phyloP scores from a whole-genome alignment of 2,329 filamentous ascomycete species.

The Triangularia verruculosa region DNA sequence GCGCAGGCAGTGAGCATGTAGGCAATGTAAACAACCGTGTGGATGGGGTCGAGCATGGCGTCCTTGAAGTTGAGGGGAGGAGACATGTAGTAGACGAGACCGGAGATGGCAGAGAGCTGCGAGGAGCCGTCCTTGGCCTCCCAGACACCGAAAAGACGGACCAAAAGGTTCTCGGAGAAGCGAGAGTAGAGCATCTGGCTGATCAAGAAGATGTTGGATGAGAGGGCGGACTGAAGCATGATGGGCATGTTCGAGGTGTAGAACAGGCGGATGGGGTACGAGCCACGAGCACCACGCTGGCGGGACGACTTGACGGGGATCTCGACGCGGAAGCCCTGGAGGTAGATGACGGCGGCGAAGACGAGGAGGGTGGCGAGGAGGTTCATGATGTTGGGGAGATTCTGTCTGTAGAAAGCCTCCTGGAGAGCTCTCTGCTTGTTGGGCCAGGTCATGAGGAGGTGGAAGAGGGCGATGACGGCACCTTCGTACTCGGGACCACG shows the following conservation, averaged over 20 bases:
- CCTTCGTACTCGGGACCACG: slow-evolving; percentile 99
- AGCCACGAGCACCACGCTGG: slow-evolving; percentile 97
- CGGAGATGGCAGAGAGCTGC: slow-evolving; percentile 89
- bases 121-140: slow-evolving; percentile 94
- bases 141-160: slow-evolving; percentile 97
- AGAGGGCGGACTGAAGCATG: slow-evolving; percentile 98
- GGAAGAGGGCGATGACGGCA: slow-evolving; percentile 95
- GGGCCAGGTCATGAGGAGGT: slow-evolving; percentile 96
- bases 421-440: slow-evolving; percentile 98
- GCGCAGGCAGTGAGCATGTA: slow-evolving; percentile 96
- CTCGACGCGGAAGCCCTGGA: slow-evolving; percentile 98
- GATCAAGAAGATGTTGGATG: slow-evolving; percentile 98
- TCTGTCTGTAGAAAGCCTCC: slow-evolving; percentile 99
- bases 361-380: slow-evolving; percentile 87
- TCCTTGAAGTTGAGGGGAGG: slow-evolving; percentile 97
- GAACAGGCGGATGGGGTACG: slow-evolving; percentile 97
- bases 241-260: slow-evolving; percentile 99
- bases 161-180: slow-evolving; percentile 97
- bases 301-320: slow-evolving; percentile 99
- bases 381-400: slow-evolving; percentile 99
- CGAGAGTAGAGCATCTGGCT: slow-evolving; percentile 99
- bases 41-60: slow-evolving; percentile 92
- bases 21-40: slow-evolving; percentile 89
- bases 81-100: slow-evolving; percentile 99
- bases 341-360: slow-evolving; percentile 98